Evolutionary conservation across 2,329 filamentous ascomycete genomes (phyloP).

Genomic region (Xylariales sp.): DNA sequence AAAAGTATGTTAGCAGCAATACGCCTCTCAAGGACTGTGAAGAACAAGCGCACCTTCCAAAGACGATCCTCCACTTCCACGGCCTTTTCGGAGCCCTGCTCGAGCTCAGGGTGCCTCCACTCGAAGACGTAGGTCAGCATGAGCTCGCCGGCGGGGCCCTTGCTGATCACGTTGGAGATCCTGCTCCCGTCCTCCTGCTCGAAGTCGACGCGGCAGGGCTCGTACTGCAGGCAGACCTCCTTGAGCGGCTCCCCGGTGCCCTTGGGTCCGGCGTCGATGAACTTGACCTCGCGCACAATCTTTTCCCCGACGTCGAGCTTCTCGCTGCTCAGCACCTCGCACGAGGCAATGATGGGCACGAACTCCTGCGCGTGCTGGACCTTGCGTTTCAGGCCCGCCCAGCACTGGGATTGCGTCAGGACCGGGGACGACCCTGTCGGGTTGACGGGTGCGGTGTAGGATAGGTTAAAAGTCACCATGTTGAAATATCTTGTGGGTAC

Average conservation of each 20-base stretch:
- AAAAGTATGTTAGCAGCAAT: neutral
- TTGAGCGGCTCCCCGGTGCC: neutral
- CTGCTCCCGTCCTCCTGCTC: neutral
- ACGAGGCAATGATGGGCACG: too few species aligned
- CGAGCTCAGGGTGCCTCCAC: neutral
- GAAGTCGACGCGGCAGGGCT: neutral
- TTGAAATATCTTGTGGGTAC: too few species aligned
- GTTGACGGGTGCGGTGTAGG: neutral
- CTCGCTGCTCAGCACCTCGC: neutral
- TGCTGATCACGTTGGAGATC: neutral
- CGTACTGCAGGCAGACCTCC: neutral
- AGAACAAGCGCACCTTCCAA: neutral
- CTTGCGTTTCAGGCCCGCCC: neutral
- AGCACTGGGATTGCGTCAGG: neutral
- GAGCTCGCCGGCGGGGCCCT: neutral
- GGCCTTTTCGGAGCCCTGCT: neutral
- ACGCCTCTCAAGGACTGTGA: neutral
- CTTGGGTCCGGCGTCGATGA: neutral
- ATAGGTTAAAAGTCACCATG: neutral
- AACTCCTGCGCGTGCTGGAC: neutral
- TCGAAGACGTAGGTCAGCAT: neutral
- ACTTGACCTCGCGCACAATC: too few species aligned
- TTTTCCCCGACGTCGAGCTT: neutral
- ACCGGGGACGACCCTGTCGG: neutral
- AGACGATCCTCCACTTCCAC: neutral